phyloP scores from a whole-genome alignment of 495 filamentous ascomycete genomes.

The Xylaria flabelliformis region DNA sequence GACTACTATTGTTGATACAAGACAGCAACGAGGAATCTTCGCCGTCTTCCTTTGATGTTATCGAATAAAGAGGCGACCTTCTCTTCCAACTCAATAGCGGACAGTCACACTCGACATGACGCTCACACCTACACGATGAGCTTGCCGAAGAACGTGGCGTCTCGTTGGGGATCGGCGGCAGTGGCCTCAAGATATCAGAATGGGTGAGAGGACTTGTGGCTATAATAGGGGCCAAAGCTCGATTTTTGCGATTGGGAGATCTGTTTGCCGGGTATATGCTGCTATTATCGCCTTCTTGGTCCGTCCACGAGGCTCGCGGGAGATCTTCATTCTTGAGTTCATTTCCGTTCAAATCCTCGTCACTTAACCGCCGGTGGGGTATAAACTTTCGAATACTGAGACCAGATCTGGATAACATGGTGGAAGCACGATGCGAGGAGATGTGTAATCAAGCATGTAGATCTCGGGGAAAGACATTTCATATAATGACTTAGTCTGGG shows the following conservation, averaged over 20 bases:
- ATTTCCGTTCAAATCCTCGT: conserved; percentile 43
- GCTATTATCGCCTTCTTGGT: conserved; percentile 40
- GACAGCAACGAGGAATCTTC: conserved; percentile 37
- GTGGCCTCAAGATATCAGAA: conserved; percentile 43
- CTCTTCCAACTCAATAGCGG: conserved; percentile 32
- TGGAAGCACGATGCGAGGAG: conserved; percentile 32
- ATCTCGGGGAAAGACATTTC: conserved; percentile 40
- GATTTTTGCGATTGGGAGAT: conserved; percentile 38
- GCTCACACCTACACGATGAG: conserved; percentile 56
- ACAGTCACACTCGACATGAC: conserved; percentile 33
- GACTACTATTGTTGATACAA: conserved; percentile 30
- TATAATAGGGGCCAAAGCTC: conserved; percentile 42
- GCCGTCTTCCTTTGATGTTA: conserved; percentile 37
- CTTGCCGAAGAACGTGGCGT: conserved; percentile 55
- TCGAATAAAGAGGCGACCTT: conserved; percentile 39
- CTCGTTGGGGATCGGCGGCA: conserved; percentile 51
- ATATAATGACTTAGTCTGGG: conserved; percentile 35
- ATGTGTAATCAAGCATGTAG: conserved; percentile 34
- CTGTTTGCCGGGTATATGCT: conserved; percentile 34
- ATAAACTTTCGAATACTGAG: conserved; percentile 55
- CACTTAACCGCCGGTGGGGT: conserved; percentile 42
- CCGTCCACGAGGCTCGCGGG: conserved; percentile 29
- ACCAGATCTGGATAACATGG: conserved; percentile 51
- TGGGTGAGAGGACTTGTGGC: conserved; percentile 50
- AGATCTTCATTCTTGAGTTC: conserved; percentile 41